Evolutionary conservation across 352 stramenopile genomes (phyloP).

Genomic region (Phytopythium montanum): DNA sequence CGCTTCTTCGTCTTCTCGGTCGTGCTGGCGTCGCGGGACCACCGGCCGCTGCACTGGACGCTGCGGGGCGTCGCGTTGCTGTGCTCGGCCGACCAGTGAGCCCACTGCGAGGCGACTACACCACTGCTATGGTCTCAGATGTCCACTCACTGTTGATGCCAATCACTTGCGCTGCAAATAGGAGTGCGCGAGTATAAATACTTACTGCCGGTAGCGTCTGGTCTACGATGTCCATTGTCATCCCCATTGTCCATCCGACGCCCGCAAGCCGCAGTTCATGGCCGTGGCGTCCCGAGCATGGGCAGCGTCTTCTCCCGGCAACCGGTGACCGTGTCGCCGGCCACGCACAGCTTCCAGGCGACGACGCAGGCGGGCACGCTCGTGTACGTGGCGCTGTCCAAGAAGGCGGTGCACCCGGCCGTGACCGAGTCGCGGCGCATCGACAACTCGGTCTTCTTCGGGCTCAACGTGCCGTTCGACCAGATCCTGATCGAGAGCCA

Average conservation of each 20-base stretch:
- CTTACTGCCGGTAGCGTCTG: not conserved
- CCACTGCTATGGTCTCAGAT: too few relatives aligned
- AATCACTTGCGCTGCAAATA: not conserved
- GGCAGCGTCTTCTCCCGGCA: slow-evolving; percentile 45
- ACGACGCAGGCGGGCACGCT: slow-evolving; percentile 69
- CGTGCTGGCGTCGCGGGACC: slow-evolving; percentile 64
- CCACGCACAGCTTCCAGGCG: slow-evolving; percentile 58
- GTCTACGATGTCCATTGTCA: not conserved
- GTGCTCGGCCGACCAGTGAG: slow-evolving; percentile 11
- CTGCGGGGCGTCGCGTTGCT: slow-evolving; percentile 73
- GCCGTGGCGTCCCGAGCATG: slow-evolving; percentile 18
- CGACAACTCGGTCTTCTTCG: slow-evolving; percentile 63
- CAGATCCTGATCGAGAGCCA: slow-evolving; percentile 65
- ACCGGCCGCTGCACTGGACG: slow-evolving; percentile 74
- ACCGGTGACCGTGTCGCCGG: slow-evolving; percentile 52
- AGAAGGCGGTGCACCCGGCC: slow-evolving; percentile 46
- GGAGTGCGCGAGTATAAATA: not conserved
- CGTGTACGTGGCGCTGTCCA: slow-evolving; percentile 66
- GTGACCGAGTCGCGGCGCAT: slow-evolving; percentile 59
- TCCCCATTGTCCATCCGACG: too few relatives aligned
- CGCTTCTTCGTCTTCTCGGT: slow-evolving; percentile 79
- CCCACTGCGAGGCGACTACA: not conserved
- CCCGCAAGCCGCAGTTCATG: not conserved
- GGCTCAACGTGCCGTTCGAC: slow-evolving; percentile 56
- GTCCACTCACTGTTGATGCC: not conserved